Base-by-base conservation (phyloP, 1,284 basidiomycete genomes). In the Apiotrichum laibachii region DNA sequence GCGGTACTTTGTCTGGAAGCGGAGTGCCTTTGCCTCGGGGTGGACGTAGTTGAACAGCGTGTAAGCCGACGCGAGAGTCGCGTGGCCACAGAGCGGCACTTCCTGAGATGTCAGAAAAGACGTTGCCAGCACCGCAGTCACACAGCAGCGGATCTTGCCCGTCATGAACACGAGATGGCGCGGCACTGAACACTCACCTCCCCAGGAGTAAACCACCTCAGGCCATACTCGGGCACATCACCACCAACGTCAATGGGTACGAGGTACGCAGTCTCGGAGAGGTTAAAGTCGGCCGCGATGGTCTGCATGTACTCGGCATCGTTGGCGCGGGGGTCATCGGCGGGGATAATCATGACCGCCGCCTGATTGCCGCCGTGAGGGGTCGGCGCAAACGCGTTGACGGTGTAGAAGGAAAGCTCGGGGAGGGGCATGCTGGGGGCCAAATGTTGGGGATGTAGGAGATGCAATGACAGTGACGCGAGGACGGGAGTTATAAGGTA, bases 321-420 rank as follows among this genome's bases (percentile, higher is more conserved):
- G 0, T 13, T 46, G 0, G 62, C 48, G n/a, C 67, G 58, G 11
- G 67, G 64, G 54, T 73, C 67, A 2, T 48, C 42, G 4, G 60
- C 40, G 5, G 60, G 57, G 42, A 75, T 63, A 11, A 73, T 13
- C 42, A 75, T 70, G 5, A 75, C 69, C 1, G 72, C 65, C 18
- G 73, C 73, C 65, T 73, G 73, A 57, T 75, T 75, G 9, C 73
- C 73, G 2, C 66, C 68, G 46, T 69, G 66, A 0, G 64, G 65
- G 13, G 68, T 64, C 11, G 65, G 62, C 33, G 60, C 63, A 56
- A 75, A 73, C 5, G 72, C 73, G 63, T 75, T 75, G 55, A 72
- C 46, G 16, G 67, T 59, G 55, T 68, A 63, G 62, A 71, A 72
- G 0, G 59, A 59, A 18, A 67, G 61, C 3, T 55, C 49, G 0